Evolutionary conservation across 805 yeast species (phyloP).

Genomic region (Ogataea pignaliae): DNA sequence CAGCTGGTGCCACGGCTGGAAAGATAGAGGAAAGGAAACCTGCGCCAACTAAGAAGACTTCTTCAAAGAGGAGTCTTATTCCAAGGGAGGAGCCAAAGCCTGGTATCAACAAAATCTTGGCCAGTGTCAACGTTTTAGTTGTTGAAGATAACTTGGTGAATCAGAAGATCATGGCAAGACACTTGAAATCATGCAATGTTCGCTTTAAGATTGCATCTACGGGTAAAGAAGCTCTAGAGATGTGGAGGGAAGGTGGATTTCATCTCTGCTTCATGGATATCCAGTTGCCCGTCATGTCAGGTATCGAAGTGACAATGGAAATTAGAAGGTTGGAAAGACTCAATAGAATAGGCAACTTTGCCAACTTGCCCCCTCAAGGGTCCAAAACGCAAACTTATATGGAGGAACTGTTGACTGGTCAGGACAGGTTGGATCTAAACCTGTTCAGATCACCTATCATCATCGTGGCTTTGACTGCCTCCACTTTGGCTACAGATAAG

Average conservation of each 20-base stretch:
- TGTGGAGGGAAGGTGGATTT: slow-evolving; percentile 92
- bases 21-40: not conserved
- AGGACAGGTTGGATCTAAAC: slow-evolving; percentile 54
- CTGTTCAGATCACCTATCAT: slow-evolving; percentile 92
- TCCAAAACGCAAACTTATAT: not conserved
- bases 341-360: slow-evolving; percentile 68
- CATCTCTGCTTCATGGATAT: slow-evolving; percentile 96
- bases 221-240: slow-evolving; percentile 92
- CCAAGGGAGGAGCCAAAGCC: slow-evolving; percentile 20
- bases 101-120: slow-evolving; percentile 63
- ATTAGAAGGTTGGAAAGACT: slow-evolving; percentile 79
- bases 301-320: slow-evolving; percentile 91
- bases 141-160: slow-evolving; percentile 97
- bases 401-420: slow-evolving; percentile 22
- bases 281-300: slow-evolving; percentile 93
- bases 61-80: not conserved
- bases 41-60: not conserved
- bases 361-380: slow-evolving; percentile 12
- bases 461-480: slow-evolving; percentile 94
- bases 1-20: not conserved
- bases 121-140: slow-evolving; percentile 83
- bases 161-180: slow-evolving; percentile 86
- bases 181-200: slow-evolving; percentile 78
- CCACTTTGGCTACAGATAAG: slow-evolving; percentile 78
- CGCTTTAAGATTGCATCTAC: slow-evolving; percentile 83